Evolutionary conservation across 2,329 filamentous ascomycete species (phyloP), one percentile per base, ranked within the genome.

Genomic region (Trichoderma sp.): DNA sequence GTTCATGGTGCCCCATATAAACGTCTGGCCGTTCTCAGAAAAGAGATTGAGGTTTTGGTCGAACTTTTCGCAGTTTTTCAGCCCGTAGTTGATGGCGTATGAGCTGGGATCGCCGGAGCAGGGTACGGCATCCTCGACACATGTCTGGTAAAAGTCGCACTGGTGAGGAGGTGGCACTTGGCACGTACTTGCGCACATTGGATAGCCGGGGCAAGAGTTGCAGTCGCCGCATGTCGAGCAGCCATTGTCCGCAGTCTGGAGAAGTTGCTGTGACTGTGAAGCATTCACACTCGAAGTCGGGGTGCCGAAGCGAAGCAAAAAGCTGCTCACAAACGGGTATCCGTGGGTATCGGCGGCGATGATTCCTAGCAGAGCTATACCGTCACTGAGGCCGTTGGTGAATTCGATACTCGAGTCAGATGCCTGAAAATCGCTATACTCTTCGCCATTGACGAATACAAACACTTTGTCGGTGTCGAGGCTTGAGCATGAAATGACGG

Each of bases 1-100:
- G 30, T 66, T 66, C 68, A 69, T 69, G 54, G 58, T 61, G 30
- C 52, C 68, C 68, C 55, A 69, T 46, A 69, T 59, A n/a, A 59
- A 69, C 18, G 30, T 24, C 18, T 69, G 34, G 14, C 68, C 68
- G 6, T 21, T 46, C n/a, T 49, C 51, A 3, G 51, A 58, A 34
- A 68, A 68, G 52, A 64, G 59, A 18, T 58, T 5, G 26, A 69
- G 60, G 34, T 69, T 66, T 13, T 54, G 30, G 14, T 39, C 55
- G 43, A 69, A 69, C 13, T 59, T 59, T 43, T 55, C 26, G 56
- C 68, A 69, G 54, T 59, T 69, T 24, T 60, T 55, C 34, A 66
- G 37, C 4, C 68, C 68, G 24, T 59, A 66, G 43, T 60, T 28
- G 21, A 69, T 54, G 39, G 68, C 55, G 28, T 69, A 69, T 18